These are phyloP conservation scores for Sphaerulina populicola DNA, from an alignment of 2,329 filamentous ascomycete species.

Conservation along the genomic window DNA sequence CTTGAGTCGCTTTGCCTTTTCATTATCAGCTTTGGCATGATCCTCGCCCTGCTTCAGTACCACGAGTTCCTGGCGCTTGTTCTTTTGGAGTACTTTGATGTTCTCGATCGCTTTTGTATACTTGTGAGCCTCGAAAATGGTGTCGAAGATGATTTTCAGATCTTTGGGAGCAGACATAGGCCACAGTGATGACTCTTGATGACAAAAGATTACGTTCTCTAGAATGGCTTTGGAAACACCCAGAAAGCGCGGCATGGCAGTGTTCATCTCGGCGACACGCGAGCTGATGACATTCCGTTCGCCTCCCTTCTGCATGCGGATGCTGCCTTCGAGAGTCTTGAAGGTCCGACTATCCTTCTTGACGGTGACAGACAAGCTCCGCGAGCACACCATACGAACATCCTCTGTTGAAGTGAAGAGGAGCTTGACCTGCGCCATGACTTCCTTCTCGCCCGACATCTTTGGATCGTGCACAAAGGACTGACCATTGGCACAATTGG, in stretches of 20 bases:
- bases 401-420: slow-evolving; percentile 73
- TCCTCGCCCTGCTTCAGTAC: slow-evolving; percentile 66
- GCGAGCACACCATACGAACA: slow-evolving; percentile 70
- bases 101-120: slow-evolving; percentile 97
- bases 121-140: slow-evolving; percentile 94
- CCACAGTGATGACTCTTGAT: slow-evolving; percentile 96
- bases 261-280: slow-evolving; percentile 62
- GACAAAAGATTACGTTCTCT: slow-evolving; percentile 94
- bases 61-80: slow-evolving; percentile 65
- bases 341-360: slow-evolving; percentile 69
- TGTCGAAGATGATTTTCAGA: slow-evolving; percentile 90
- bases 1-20: slow-evolving; percentile 67
- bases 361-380: slow-evolving; percentile 76
- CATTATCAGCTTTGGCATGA: slow-evolving; percentile 74
- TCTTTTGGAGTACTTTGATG: slow-evolving; percentile 78
- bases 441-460: slow-evolving; percentile 76
- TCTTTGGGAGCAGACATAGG: slow-evolving; percentile 79
- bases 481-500: slow-evolving; percentile 75
- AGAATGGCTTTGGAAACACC: slow-evolving; percentile 85
- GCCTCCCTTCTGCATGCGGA: slow-evolving; percentile 68
- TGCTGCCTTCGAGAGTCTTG: slow-evolving; percentile 75
- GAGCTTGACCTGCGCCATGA: slow-evolving; percentile 84
- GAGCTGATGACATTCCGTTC: slow-evolving; percentile 73
- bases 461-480: slow-evolving; percentile 98
- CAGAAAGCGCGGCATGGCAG: slow-evolving; percentile 73